Evolutionary conservation across 345 rosid genomes (phyloP), one percentile per base, ranked within the genome.

Genomic region (Aethionema arabicum): DNA sequence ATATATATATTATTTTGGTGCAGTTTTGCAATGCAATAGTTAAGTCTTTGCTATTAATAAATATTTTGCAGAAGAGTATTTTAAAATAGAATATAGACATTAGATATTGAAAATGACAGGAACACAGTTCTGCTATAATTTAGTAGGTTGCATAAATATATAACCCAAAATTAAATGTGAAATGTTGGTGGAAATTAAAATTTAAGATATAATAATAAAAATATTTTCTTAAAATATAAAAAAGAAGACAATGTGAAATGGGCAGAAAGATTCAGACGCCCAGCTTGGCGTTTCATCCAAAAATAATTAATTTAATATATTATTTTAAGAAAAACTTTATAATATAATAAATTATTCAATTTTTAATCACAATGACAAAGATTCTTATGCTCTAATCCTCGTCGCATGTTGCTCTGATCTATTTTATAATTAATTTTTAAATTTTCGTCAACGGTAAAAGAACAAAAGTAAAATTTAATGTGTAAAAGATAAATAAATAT

Each of bases 351-450:
- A 59, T 33, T 41, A n/a, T 32, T 59, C 15, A 61, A 52, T 69
- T 50, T 50, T 54, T 6, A 54, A 67, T 51, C 66, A 59, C 72
- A 52, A 62, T 62, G 74, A 70, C 74, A 70, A 63, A 70, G 52
- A 70, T 70, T 63, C 68, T 70, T 70, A 62, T 69, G 44, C 68
- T 69, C 63, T 69, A 61, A 69, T 55, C 68, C 63, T 63, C 45
- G 38, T 62, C 68, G 68, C 74, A 54, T 61, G 63, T 69, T 60
- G 35, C 61, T 68, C 61, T 59, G 53, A 52, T 16, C 8, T 44
- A 13, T 59, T 40, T 49, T 8, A 21, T 32, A 32, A 16, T 9
- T 27, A 52, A 9, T 45, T 48, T 37, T 45, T 11, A 3, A 57
- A 3, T 15, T 48, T 52, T 52, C 36, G 67, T 69, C 73, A 69